Evolutionary conservation across 441 rosid species (phyloP), one percentile per base, ranked within the genome.

Genomic region (Gossypium armourianum): DNA sequence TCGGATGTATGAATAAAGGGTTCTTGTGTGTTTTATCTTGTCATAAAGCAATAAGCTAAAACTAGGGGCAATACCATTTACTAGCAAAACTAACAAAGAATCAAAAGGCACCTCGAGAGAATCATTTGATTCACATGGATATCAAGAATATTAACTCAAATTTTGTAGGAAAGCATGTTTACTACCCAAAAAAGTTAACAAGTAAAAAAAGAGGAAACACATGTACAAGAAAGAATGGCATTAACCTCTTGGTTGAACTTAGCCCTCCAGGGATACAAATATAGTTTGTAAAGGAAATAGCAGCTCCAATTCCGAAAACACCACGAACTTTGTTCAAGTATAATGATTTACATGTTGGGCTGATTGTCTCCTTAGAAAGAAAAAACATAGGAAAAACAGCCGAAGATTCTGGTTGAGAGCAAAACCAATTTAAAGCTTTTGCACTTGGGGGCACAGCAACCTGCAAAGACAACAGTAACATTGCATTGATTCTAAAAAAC

Each of bases 381-480:
- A 88, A 94, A 85, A 94, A 90, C 49, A 82, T 77, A 73, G 97
- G 98, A 75, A 81, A 94, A 32, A 86, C 87, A 55, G 70, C 77
- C 0, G 86, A 77, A 0, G 85, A 73, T 66, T 70, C 80, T 1
- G 92, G 91, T 53, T 86, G 96, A 77, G 84, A 74, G 78, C 95
- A 88, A 79, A 91, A 91, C 96, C 95, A 90, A 63, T 75, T 73
- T 79, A 90, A 81, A 59, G 98, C 95, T 81, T 86, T 88, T 19
- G 97, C 90, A 78, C 88, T 79, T 12, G 97, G 97, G 16, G 96
- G 89, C 71, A 93, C 93, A 70, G 93, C 88, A 58, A 93, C 90
- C 98, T 93, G 78, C 59, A 82, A 71, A 73, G 23, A 15, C 60
- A 45, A 36, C 72, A 21, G 56, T 17, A 7, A 3, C 36, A 64